Percentiles rank a stretch among this genome's conserved stretches.
Conservation (phyloP, 139 green algal genomes). For the Ostreobium quekettii region DNA sequence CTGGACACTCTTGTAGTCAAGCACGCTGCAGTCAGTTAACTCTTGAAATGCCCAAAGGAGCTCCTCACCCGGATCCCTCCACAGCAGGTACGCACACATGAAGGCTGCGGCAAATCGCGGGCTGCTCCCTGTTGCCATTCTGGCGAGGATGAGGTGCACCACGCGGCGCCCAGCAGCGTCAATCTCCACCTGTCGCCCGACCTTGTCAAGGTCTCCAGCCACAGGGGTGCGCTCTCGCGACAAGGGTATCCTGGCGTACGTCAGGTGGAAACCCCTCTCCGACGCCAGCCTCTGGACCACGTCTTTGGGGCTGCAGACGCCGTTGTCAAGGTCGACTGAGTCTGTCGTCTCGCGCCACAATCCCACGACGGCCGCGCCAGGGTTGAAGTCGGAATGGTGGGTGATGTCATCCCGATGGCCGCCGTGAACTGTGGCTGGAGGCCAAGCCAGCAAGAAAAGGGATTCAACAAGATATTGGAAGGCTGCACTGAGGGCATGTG, state of each 20-base stretch:
- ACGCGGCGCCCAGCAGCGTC: conserved; percentile 19
- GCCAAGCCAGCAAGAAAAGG: too few relatives aligned
- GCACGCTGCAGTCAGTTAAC: too few relatives aligned
- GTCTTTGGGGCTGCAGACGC: conserved; percentile 19
- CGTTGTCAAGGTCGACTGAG: conserved; percentile 1
- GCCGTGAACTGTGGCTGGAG: too few relatives aligned
- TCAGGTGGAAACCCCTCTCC: conserved; percentile 54
- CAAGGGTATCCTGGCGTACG: conserved; percentile 69
- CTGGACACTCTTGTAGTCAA: too few relatives aligned
- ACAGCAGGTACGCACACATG: conserved; percentile 29
- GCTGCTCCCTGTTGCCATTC: conserved; percentile 55
- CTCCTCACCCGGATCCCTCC: not conserved
- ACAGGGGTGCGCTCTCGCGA: conserved; percentile 76
- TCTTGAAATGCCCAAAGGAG: too few relatives aligned
- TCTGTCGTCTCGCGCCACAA: conserved; percentile 40
- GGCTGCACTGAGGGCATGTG: too few relatives aligned
- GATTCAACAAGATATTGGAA: too few relatives aligned
- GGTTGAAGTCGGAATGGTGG: conserved; percentile 31
- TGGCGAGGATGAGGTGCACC: conserved; percentile 61
- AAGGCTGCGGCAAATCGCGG: conserved; percentile 54
- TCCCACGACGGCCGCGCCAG: conserved; percentile 21
- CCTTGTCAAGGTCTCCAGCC: conserved; percentile 58
- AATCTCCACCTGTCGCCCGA: conserved; percentile 45
- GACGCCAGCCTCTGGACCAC: conserved; percentile 47
- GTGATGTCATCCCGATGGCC: conserved; percentile 45